Conservation (phyloP, 2,329 filamentous ascomycete species). For the Aspergillus chevalieri region DNA sequence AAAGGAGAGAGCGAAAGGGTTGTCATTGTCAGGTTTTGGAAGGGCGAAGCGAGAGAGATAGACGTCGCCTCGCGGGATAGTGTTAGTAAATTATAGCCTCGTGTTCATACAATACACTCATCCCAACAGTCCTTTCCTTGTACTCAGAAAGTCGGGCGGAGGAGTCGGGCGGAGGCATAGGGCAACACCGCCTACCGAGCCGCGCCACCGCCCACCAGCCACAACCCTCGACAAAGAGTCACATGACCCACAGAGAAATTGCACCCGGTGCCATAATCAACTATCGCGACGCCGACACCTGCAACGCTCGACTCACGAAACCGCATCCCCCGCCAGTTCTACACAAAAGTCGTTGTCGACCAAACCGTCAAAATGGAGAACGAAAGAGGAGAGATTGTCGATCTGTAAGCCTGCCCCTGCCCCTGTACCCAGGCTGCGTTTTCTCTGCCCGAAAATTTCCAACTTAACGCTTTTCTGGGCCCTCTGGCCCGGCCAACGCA, state of each 20-base stretch:
- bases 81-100: constrained; percentile 16
- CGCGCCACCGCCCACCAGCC: constrained; percentile 5
- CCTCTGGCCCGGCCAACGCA: background rate
- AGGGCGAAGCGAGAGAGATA: constrained; percentile 52
- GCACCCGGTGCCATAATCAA: background rate
- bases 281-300: constrained; percentile 6
- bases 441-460: background rate
- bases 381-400: constrained; percentile 99
- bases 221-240: constrained; percentile 35
- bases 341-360: constrained; percentile 32
- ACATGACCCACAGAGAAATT: constrained; percentile 39
- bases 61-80: constrained; percentile 48
- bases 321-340: constrained; percentile 16
- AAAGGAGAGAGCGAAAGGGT: constrained; percentile 51
- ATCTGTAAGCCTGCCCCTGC: constrained; percentile 60
- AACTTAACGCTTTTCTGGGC: no score
- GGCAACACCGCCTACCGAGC: background rate
- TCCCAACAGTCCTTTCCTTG: no score
- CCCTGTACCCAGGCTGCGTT: background rate
- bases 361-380: constrained; percentile 82
- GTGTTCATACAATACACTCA: background rate
- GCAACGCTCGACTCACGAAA: constrained; percentile 25
- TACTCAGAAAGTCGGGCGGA: background rate
- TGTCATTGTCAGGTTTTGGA: constrained; percentile 51
- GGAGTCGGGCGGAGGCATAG: background rate